Evolutionary conservation across 768 basidiomycete genomes (phyloP), one percentile per base, ranked within the genome.

Genomic region (Collybia sordida): DNA sequence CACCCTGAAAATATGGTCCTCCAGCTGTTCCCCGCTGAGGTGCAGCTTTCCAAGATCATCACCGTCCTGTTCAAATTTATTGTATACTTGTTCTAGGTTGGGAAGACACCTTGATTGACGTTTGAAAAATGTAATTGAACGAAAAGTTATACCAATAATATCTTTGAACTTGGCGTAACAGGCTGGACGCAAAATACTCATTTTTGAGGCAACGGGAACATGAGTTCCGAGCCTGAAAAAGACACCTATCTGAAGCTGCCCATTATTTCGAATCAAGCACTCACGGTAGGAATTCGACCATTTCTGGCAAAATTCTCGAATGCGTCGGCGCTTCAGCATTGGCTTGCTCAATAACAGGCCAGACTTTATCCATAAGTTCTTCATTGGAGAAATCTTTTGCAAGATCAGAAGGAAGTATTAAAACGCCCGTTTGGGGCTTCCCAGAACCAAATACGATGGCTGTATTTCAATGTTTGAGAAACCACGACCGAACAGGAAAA

Each of bases 371-470:
- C 58, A 74, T 57, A 19, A 64, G 45, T 50, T 61, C 58, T 6
- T 49, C 53, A 9, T 53, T 28, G 6, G 57, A 50, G 36, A 62
- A 51, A 19, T 59, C 50, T 25, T 65, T 63, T 6, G 62, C 69
- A 0, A 63, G 50, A n/a, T 78, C 76, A 0, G 75, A 71, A 1
- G 75, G 77, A n/a, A 79, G 66, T 45, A 83, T 72, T 14, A 83
- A 65, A 9, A 69, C 72, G 4, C 81, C 80, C 6, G 73, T 66
- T 45, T 82, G 80, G 6, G 78, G 70, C 22, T 73, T 62, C 8
- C 65, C 73, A 14, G 73, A 67, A 9, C 81, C 81, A 36, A 83
- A 82, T 43, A 83, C 73, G 54, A 82, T 72, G 24, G 75, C 79
- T 61, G 35, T 19, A 19, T 27, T n/a, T 22, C 14, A 12, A 14